A percentile compares a stretch with the other conserved stretches of the same genome.
These are phyloP conservation scores for Diaporthe aspalathi DNA, from an alignment of 2,329 filamentous ascomycete genomes.

Conservation along the genomic window DNA sequence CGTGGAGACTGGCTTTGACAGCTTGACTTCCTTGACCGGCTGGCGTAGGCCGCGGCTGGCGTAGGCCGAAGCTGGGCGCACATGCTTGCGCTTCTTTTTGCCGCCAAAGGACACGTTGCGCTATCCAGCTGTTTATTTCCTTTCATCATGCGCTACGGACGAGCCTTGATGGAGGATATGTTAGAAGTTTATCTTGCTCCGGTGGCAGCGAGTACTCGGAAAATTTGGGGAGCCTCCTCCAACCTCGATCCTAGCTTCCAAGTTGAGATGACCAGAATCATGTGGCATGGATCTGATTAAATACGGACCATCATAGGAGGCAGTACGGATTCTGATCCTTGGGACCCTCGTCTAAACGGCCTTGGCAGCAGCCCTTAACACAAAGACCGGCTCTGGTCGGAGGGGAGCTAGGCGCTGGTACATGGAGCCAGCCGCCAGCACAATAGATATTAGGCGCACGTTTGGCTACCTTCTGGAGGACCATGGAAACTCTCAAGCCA, in stretches of 20 bases:
- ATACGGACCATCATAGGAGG: slow-evolving; percentile 10
- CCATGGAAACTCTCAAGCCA: slow-evolving; percentile 17
- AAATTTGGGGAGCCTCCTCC: slow-evolving; percentile 27
- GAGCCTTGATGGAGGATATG: slow-evolving; percentile 1
- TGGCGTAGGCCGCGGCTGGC: slow-evolving; percentile 6
- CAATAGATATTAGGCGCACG: neutral
- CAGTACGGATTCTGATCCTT: slow-evolving; percentile 24
- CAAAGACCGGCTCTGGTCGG: slow-evolving; percentile 6
- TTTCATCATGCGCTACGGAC: slow-evolving; percentile 13
- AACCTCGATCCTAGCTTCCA: slow-evolving; percentile 13
- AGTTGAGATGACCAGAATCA: slow-evolving; percentile 25
- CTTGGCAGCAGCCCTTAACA: slow-evolving; percentile 10
- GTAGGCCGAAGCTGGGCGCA: slow-evolving; percentile 6
- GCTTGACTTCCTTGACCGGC: slow-evolving; percentile 8
- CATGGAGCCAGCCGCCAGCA: slow-evolving; percentile 20
- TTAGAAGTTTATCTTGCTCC: slow-evolving; percentile 4
- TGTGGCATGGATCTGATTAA: slow-evolving; percentile 19
- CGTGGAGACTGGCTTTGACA: neutral
- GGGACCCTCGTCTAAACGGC: neutral
- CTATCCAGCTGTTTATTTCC: slow-evolving; percentile 2
- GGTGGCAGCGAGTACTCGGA: slow-evolving; percentile 14
- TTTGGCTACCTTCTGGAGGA: neutral
- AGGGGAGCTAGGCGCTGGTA: slow-evolving; percentile 2
- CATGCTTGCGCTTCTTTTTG: neutral
- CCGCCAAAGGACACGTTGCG: slow-evolving; percentile 16